Base-by-base conservation (phyloP, 805 yeast genomes). In the Schwanniomyces occidentalis region DNA sequence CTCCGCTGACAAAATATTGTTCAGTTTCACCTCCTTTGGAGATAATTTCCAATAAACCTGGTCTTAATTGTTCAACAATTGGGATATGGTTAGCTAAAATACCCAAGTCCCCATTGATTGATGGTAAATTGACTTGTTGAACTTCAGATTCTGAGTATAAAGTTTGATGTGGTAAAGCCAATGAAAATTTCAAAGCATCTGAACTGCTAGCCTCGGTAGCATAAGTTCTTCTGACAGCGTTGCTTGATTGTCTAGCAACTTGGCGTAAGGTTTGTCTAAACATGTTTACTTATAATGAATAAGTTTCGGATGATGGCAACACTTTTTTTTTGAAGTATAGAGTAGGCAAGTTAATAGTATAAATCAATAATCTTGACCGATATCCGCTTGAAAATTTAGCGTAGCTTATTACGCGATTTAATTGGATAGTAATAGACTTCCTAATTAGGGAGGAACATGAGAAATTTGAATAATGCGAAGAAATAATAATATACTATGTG, bases 51-150 rank as follows among this genome's bases (percentile, higher is more conserved):
- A 93, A 84, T 44, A 93, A 76, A 67, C 99, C 99, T 53, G 99
- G 96, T 59, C 82, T 78, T 63, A 93, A 81, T 76, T 93, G 95
- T 73, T 93, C 98, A 47, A 91, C 88, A 55, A 85, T 80, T 56
- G 99, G 98, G 58, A 93, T 96, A 80, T 93, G 99, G 74, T 87
- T 84, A 54, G 98, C 96, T 61, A 93, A 74, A 49, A 93, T 79
- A 86, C 99, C 99, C 69, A 91, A 79, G 61, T 86, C 95, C 65
- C 99, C 99, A 50, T 93, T 82, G 56, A 83, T 76, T 46, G 96
- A 95, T 58, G 99, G 99, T 51, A 93, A 75, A 73, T 93, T 93
- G 52, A 93, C 98, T 76, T 93, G 74, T 49, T 65, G 61, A 35
- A 69, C 74, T 53, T 67, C 73, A 88, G 58, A 61, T 36, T 76